Percentiles rank a stretch among this genome's conserved stretches.
Evolutionary conservation across 2,329 filamentous ascomycete genomes (phyloP).

Genomic region (Penicillium rolfsii): DNA sequence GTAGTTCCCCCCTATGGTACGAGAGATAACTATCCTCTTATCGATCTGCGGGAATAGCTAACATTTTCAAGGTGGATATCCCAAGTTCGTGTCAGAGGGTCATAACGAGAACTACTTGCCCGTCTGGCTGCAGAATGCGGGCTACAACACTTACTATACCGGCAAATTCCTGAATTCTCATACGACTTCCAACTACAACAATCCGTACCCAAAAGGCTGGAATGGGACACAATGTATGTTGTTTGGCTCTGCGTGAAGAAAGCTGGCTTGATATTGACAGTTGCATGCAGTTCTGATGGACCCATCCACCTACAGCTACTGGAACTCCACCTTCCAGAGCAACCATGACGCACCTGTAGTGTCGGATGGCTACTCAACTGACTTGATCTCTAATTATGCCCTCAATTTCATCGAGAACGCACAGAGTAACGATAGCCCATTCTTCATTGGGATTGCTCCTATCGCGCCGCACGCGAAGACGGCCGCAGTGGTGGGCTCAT

Average conservation of each 20-base stretch:
- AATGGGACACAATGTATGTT: conserved; percentile 54
- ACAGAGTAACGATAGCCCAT: conserved; percentile 56
- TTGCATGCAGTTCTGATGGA: conserved; percentile 57
- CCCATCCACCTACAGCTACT: conserved; percentile 68
- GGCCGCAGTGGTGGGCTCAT: not conserved
- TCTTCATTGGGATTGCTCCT: conserved; percentile 68
- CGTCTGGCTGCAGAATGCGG: conserved; percentile 69
- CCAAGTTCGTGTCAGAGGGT: conserved; percentile 67
- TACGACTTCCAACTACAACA: conserved; percentile 62
- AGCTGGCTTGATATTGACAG: not conserved
- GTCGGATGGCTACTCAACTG: conserved; percentile 60
- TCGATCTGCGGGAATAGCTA: not conserved
- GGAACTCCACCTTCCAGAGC: conserved; percentile 63
- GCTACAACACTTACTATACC: conserved; percentile 72
- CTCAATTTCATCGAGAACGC: conserved; percentile 64
- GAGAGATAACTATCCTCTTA: not conserved
- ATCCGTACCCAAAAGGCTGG: conserved; percentile 62
- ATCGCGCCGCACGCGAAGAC: conserved; percentile 64
- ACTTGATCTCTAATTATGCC: conserved; percentile 62
- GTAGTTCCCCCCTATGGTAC: conserved; percentile 37
- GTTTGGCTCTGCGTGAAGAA: no score
- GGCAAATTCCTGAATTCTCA: conserved; percentile 72
- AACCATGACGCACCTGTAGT: conserved; percentile 59
- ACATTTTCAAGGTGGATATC: conserved; percentile 50
- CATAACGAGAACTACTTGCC: conserved; percentile 70